Base-by-base conservation (phyloP, 2,329 filamentous ascomycete species). In the Penicillium sumatraense region DNA sequence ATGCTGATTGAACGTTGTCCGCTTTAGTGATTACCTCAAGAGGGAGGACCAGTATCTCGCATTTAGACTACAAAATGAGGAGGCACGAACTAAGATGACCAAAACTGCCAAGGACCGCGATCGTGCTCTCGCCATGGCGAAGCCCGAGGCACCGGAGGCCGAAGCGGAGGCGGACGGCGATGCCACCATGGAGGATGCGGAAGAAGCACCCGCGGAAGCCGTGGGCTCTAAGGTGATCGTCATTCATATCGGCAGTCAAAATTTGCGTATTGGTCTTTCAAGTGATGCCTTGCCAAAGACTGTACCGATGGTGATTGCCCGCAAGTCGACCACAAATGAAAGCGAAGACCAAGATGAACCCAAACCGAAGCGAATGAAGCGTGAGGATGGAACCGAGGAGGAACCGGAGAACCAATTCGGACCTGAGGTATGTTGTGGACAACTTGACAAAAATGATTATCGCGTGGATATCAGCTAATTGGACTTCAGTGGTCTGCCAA, bases 21-120 rank as follows among this genome's bases (percentile, higher is more conserved):
- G 16, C 42, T 51, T 27, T 64, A 96, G 92, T 58, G 95, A 99
- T 72, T 99, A 96, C 68, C 90, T 99, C 78, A 99, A 99, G 80
- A 89, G 93, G 69, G 95, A 99, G 79, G 95, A 98, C 68, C 95
- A 99, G 78, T 88, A 96, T 56, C 86, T 99, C 29, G 91, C 93
- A 11, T 86, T 93, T 53, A 88, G 95, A 68, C 84, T 96, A 14
- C 91, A 96, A 67, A 89, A 88, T 74, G 95, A 99, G 73, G 91
- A 93, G 65, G 88, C 86, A 48, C 84, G 91, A 62, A 92, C 95
- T 60, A 85, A 87, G 58, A 89, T 96, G 74, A 88, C 95, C 31
- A 91, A 93, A 73, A 89, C 83, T 54, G 92, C 92, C 21, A 91
- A 95, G 71, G 93, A 97, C 68, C 87, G 89, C 65, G 93, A 97